Evolutionary conservation across 179 eudicot species (phyloP).

Genomic region (Drosera spatulata): DNA sequence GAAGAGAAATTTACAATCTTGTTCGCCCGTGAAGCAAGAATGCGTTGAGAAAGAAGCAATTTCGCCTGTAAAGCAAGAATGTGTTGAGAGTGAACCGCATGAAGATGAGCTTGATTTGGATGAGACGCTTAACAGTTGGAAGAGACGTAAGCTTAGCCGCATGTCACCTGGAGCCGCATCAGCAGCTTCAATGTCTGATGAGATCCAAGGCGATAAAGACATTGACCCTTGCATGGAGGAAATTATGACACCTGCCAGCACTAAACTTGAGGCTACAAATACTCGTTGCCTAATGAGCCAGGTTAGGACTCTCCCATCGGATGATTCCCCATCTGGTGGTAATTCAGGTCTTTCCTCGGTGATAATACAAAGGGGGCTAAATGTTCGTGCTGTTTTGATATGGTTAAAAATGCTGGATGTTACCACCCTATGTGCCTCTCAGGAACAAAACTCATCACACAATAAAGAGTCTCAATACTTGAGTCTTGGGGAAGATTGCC

Average conservation of each 20-base stretch:
- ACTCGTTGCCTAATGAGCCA: slow-evolving; percentile 9
- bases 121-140: slow-evolving; percentile 54
- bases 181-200: slow-evolving; percentile 18
- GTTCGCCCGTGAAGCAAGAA: not conserved
- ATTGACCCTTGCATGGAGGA: slow-evolving; percentile 10
- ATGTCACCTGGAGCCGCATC: slow-evolving; percentile 7
- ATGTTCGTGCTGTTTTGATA: not conserved
- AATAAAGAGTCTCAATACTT: not conserved
- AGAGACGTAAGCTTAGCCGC: slow-evolving; percentile 16
- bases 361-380: no score
- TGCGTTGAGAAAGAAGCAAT: no score
- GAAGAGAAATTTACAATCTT: slow-evolving; percentile 5
- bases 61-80: slow-evolving; percentile 18
- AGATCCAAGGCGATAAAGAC: slow-evolving; percentile 14
- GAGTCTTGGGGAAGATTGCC: not conserved
- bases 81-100: slow-evolving; percentile 10
- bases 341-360: not conserved
- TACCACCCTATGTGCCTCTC: not conserved
- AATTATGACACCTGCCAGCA: slow-evolving; percentile 7
- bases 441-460: not conserved
- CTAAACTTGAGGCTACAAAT: slow-evolving; percentile 36
- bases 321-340: slow-evolving; percentile 12
- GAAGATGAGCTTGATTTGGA: slow-evolving; percentile 47
- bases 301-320: slow-evolving; percentile 8
- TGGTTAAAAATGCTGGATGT: not conserved